phyloP scores from a whole-genome alignment of 768 basidiomycete species.

The Tylopilus subfusipes region DNA sequence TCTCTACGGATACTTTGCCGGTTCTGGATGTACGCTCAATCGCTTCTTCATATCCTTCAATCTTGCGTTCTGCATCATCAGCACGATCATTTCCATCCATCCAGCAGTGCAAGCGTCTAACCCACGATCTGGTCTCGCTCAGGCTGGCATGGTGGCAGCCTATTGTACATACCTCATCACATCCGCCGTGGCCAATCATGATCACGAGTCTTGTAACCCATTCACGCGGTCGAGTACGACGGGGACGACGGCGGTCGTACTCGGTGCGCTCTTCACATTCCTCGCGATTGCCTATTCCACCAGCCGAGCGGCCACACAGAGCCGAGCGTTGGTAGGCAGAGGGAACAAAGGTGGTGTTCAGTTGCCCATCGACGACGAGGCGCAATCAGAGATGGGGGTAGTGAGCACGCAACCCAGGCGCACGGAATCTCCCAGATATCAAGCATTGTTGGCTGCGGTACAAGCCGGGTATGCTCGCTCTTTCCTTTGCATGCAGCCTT shows the following conservation, averaged over 20 bases:
- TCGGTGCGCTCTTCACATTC: constrained; percentile 96
- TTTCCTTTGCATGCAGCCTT: neutral
- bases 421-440: constrained; percentile 86
- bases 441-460: constrained; percentile 91
- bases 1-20: constrained; percentile 89
- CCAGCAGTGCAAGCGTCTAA: constrained; percentile 89
- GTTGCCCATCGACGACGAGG: constrained; percentile 50
- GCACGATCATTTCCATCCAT: constrained; percentile 79
- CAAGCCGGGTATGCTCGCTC: constrained; percentile 73
- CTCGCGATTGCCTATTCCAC: constrained; percentile 98
- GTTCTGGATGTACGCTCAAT: constrained; percentile 83
- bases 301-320: constrained; percentile 92
- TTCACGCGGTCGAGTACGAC: constrained; percentile 67
- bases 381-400: constrained; percentile 66
- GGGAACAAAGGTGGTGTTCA: constrained; percentile 63
- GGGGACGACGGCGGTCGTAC: constrained; percentile 78
- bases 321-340: constrained; percentile 80
- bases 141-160: constrained; percentile 94
- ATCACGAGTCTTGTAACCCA: constrained; percentile 85
- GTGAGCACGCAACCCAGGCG: constrained; percentile 82
- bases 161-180: constrained; percentile 96
- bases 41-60: constrained; percentile 98
- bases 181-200: constrained; percentile 91
- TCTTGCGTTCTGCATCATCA: constrained; percentile 71
- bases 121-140: constrained; percentile 91